phyloP scores from a whole-genome alignment of 2,329 filamentous ascomycete species.

The Ophiostoma ulmi region DNA sequence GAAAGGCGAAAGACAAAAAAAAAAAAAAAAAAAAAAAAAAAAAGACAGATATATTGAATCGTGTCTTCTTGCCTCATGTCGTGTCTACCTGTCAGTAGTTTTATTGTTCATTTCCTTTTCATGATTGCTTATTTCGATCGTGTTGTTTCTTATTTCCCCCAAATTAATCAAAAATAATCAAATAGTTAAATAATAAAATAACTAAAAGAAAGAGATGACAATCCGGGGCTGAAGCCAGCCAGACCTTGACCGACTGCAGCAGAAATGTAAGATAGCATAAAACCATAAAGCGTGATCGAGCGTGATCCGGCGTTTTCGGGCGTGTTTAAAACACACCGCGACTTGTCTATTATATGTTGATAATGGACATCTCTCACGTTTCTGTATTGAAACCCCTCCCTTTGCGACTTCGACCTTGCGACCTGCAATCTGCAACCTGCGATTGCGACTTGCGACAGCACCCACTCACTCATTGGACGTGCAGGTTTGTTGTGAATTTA shows the following conservation, averaged over 20 bases:
- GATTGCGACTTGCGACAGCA: not conserved
- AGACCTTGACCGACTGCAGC: constrained; percentile 19
- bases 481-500: not conserved
- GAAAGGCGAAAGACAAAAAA: not conserved
- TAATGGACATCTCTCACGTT: not conserved
- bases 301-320: not conserved
- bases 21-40: not conserved
- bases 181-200: not conserved
- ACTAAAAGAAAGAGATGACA: not conserved
- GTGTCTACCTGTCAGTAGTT: not conserved
- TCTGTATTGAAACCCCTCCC: not conserved
- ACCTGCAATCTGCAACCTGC: not conserved
- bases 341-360: not conserved
- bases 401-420: not conserved
- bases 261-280: constrained; percentile 18
- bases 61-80: not conserved
- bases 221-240: not conserved
- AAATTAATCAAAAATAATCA: not conserved
- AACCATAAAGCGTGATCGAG: not conserved
- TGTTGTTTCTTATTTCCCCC: not conserved
- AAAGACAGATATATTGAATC: not conserved
- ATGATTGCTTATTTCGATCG: not conserved
- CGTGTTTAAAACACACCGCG: constrained; percentile 21
- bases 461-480: not conserved
- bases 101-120: constrained; percentile 16